Evolutionary conservation across 148 eudicot genomes (phyloP).

Genomic region (Rhododendron simsii): DNA sequence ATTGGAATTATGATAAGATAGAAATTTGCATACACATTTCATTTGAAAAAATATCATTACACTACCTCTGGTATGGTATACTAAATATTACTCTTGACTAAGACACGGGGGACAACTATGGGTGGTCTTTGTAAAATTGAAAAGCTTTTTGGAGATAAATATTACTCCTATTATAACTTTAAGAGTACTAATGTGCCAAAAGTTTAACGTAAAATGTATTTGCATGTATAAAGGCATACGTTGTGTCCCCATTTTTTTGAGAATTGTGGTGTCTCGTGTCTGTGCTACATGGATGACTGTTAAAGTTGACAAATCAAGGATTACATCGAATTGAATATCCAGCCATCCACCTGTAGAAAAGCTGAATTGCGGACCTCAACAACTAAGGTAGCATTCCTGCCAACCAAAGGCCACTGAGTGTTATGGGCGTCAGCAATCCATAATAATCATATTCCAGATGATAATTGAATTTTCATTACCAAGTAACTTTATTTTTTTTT

Average conservation of each 20-base stretch:
- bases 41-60: too few species aligned
- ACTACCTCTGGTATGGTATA: neutral
- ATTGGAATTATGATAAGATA: too few species aligned
- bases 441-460: neutral
- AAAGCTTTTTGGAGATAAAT: neutral
- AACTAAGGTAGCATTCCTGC: too few species aligned
- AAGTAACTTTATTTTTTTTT: neutral
- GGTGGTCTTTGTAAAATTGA: neutral
- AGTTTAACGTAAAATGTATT: too few species aligned
- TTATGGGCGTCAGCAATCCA: neutral
- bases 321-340: neutral
- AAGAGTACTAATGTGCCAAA: neutral
- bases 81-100: neutral
- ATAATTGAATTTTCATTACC: neutral
- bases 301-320: too few species aligned
- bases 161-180: too few species aligned
- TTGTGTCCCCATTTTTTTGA: too few species aligned
- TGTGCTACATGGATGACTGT: neutral
- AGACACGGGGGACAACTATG: neutral
- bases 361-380: too few species aligned
- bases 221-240: neutral
- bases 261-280: neutral
- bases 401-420: neutral
- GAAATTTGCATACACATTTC: too few species aligned
- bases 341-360: neutral